A percentile compares a stretch with the other conserved stretches of the same genome.
phyloP scores from a whole-genome alignment of 768 basidiomycete species.

The Pisolithus tinctorius region DNA sequence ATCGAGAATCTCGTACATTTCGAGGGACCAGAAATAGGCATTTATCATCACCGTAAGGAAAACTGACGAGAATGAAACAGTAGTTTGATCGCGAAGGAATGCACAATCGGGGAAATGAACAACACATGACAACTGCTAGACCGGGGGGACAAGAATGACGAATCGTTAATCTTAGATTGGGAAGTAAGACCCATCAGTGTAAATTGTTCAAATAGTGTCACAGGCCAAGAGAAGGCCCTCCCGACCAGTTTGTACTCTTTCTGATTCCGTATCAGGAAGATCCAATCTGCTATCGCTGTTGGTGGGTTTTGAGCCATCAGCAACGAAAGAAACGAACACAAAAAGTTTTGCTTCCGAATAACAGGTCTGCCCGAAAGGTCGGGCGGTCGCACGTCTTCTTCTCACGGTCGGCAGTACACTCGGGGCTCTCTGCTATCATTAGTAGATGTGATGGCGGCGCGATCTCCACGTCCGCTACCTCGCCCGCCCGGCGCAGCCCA shows the following conservation, averaged over 20 bases:
- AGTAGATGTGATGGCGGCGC: slow-evolving; percentile 2
- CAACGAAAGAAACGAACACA: neutral
- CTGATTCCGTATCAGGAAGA: neutral
- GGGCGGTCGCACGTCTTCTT: neutral
- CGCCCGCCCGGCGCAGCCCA: neutral
- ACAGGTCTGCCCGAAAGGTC: neutral
- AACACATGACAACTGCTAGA: neutral
- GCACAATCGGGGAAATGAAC: slow-evolving; percentile 3
- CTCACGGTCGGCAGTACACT: neutral
- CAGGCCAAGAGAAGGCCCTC: neutral
- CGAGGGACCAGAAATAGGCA: neutral
- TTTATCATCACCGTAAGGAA: neutral
- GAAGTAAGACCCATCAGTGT: neutral
- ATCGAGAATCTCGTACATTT: slow-evolving; percentile 1
- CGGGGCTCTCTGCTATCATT: neutral
- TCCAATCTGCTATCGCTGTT: neutral
- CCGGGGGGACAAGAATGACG: neutral
- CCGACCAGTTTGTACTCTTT: neutral
- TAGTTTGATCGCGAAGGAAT: slow-evolving; percentile 1
- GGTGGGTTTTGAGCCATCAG: neutral
- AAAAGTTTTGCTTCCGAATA: too few species aligned
- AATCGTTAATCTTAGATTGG: slow-evolving; percentile 3
- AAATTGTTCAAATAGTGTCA: too few species aligned
- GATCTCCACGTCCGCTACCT: slow-evolving; percentile 4
- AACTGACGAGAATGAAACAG: slow-evolving; percentile 1